Conservation (phyloP, 2,329 filamentous ascomycete species). For the Paramyrothecium roridum region DNA sequence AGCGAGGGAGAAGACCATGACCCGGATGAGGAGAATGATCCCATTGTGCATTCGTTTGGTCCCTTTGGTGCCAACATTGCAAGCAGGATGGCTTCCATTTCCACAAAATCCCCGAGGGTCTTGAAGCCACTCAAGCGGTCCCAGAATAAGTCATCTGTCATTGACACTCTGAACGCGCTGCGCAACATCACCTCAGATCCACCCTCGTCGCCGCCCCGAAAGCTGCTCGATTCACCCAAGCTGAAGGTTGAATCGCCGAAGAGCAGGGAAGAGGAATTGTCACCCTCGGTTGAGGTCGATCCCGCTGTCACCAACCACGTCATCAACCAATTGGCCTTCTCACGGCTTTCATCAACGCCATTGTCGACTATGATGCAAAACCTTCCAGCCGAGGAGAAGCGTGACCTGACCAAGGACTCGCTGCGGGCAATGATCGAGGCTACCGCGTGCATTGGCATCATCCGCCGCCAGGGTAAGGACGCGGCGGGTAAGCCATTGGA, state of each 20-base stretch:
- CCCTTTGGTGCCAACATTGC: conserved; percentile 84
- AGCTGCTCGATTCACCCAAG: conserved; percentile 13
- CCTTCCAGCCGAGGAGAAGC: conserved; percentile 66
- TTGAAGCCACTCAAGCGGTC: conserved; percentile 18
- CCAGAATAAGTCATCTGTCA: conserved; percentile 8
- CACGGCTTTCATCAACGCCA: conserved; percentile 85
- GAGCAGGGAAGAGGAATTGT: conserved; percentile 4
- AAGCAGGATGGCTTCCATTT: conserved; percentile 77
- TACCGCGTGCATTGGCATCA: conserved; percentile 80
- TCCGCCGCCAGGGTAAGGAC: conserved; percentile 88
- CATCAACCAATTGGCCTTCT: conserved; percentile 93
- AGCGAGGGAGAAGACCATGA: conserved; percentile 67
- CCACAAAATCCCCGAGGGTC: conserved; percentile 60
- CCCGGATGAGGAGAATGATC: conserved; percentile 91
- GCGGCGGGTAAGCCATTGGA: conserved; percentile 90
- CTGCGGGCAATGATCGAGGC: conserved; percentile 71
- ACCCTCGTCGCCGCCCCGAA: conserved; percentile 17
- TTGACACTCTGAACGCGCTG: conserved; percentile 8
- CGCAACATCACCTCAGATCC: conserved; percentile 14
- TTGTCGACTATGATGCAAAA: conserved; percentile 86
- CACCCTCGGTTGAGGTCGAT: conserved; percentile 28
- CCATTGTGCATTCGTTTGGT: conserved; percentile 86
- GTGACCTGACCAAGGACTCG: conserved; percentile 56
- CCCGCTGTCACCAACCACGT: conserved; percentile 73
- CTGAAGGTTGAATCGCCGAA: conserved; percentile 16